Percentiles rank a stretch among this genome's conserved stretches.
phyloP scores from a whole-genome alignment of 148 eudicot species.

The Vaccinium darrowii region DNA sequence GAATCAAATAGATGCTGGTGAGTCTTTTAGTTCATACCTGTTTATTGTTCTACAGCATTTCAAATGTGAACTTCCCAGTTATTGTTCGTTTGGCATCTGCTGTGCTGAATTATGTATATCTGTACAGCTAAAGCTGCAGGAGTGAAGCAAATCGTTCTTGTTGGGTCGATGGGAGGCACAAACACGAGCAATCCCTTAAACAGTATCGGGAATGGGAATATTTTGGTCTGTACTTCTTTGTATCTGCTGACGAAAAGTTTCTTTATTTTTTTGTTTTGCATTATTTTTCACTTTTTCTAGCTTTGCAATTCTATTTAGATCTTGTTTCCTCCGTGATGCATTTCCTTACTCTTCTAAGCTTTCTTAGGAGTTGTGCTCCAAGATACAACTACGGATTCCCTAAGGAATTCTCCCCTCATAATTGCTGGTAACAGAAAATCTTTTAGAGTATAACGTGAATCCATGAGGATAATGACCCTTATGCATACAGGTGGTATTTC shows the following conservation, averaged over 20 bases:
- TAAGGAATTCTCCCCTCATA: not conserved
- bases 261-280: not conserved
- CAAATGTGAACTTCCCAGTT: not conserved
- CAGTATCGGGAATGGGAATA: slow-evolving; percentile 86
- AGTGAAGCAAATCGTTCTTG: slow-evolving; percentile 92
- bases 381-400: not conserved
- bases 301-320: not conserved
- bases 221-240: slow-evolving; percentile 53
- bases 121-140: slow-evolving; percentile 95
- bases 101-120: slow-evolving; percentile 17
- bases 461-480: not conserved
- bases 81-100: not conserved
- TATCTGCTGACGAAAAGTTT: not conserved
- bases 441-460: not conserved
- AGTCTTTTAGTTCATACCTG: not conserved
- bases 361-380: not conserved
- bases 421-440: not conserved
- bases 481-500: not conserved
- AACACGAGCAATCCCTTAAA: slow-evolving; percentile 75
- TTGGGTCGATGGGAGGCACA: slow-evolving; percentile 99
- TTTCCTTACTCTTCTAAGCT: not conserved
- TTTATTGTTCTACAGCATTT: not conserved
- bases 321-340: not conserved
- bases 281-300: not conserved
- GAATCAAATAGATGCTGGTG: slow-evolving; percentile 96